These are phyloP conservation scores for Diutina catenulata DNA, from an alignment of 1,139 yeast species.

Conservation along the genomic window DNA sequence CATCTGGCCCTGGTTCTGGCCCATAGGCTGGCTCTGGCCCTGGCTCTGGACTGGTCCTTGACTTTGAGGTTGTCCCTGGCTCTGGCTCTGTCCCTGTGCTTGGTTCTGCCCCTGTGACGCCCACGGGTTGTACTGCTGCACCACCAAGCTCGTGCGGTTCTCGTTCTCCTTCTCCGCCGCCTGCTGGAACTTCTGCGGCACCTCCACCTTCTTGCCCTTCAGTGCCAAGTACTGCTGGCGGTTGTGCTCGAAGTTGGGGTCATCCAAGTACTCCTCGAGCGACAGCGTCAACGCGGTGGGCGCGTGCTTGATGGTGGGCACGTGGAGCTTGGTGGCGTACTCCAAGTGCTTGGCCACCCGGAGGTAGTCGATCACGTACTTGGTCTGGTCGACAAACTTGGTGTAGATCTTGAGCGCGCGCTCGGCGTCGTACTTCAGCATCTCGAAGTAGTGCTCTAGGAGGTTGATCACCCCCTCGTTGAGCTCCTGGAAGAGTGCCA, in stretches of 20 bases:
- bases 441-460: slow-evolving; percentile 88
- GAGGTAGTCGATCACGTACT: slow-evolving; percentile 75
- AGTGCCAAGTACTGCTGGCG: slow-evolving; percentile 69
- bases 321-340: slow-evolving; percentile 76
- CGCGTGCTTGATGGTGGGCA: slow-evolving; percentile 94
- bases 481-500: slow-evolving; percentile 74
- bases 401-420: slow-evolving; percentile 77
- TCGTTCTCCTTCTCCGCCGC: not conserved
- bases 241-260: slow-evolving; percentile 73
- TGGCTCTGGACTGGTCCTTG: no score
- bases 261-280: slow-evolving; percentile 78
- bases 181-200: not conserved
- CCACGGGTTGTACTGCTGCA: slow-evolving; percentile 38
- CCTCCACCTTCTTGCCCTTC: slow-evolving; percentile 13
- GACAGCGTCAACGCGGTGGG: slow-evolving; percentile 87
- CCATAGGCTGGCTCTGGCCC: no score
- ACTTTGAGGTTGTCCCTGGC: no score
- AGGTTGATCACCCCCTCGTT: slow-evolving; percentile 93
- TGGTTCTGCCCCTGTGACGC: slow-evolving; percentile 12
- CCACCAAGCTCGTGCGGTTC: slow-evolving; percentile 22
- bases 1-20: no score
- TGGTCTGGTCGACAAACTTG: slow-evolving; percentile 75
- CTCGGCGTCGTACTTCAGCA: slow-evolving; percentile 77
- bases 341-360: slow-evolving; percentile 85
- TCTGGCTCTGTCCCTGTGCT: no score